A percentile compares a stretch with the other conserved stretches of the same genome.
phyloP scores from a whole-genome alignment of 2,329 filamentous ascomycete species.

The Escovopsis weberi region DNA sequence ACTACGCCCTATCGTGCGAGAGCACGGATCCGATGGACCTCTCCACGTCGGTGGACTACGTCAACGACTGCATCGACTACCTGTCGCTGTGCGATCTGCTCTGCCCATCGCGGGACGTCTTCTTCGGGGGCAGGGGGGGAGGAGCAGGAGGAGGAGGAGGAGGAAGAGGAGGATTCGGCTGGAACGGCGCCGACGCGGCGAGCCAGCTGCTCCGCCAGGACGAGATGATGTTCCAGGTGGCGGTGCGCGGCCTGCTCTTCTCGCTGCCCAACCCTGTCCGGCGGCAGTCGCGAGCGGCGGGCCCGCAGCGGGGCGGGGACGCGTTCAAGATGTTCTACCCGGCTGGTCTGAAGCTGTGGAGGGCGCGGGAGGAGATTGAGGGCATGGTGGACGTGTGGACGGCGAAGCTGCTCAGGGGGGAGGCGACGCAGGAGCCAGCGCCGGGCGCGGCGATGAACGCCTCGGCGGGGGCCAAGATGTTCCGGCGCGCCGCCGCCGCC shows the following conservation, averaged over 20 bases:
- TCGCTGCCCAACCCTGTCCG: conserved; percentile 77
- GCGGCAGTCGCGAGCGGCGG: conserved; percentile 33
- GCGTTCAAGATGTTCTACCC: conserved; percentile 89
- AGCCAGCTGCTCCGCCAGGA: conserved; percentile 76
- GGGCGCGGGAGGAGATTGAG: conserved; percentile 67
- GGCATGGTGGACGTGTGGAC: conserved; percentile 58
- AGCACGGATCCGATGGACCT: conserved; percentile 32
- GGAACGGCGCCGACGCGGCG: conserved; percentile 30
- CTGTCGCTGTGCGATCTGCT: conserved; percentile 83
- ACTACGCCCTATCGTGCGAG: conserved; percentile 77
- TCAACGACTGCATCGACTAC: conserved; percentile 74
- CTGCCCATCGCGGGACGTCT: conserved; percentile 54
- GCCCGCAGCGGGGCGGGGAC: conserved; percentile 33
- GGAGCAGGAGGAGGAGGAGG: conserved; percentile 11
- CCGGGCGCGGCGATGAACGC: no score
- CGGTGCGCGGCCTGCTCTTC: conserved; percentile 74
- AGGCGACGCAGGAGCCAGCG: conserved; percentile 12
- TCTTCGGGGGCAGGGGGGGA: conserved; percentile 48
- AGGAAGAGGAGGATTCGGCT: conserved; percentile 11
- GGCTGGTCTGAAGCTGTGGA: conserved; percentile 69
- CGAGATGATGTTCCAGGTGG: conserved; percentile 86
- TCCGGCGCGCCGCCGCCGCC: conserved; percentile 25
- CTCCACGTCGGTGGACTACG: conserved; percentile 54
- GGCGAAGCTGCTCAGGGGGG: conserved; percentile 42
- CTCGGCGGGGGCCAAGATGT: conserved; percentile 32